Conservation (phyloP, 192 early-diverging fungal species). For the Entomortierella beljakovae region DNA sequence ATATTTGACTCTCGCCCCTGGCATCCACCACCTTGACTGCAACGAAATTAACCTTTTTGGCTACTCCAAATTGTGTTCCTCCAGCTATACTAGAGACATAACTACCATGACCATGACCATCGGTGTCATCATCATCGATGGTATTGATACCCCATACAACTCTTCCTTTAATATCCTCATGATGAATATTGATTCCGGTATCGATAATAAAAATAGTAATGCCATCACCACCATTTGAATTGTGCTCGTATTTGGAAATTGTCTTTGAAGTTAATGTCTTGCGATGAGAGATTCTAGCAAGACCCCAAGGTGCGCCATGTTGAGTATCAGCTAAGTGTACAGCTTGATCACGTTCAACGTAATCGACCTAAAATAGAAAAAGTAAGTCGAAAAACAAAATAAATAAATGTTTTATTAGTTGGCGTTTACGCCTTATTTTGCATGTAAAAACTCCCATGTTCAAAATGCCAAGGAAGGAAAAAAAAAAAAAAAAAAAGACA, state of each 20-base stretch:
- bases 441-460: too few relatives aligned
- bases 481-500: too few relatives aligned
- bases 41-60: constrained; percentile 85
- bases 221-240: constrained; percentile 77
- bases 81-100: constrained; percentile 93
- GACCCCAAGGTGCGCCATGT: constrained; percentile 85
- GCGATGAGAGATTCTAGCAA: constrained; percentile 86
- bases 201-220: constrained; percentile 96
- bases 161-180: constrained; percentile 94
- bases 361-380: constrained; percentile 68
- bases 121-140: constrained; percentile 71
- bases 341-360: constrained; percentile 84
- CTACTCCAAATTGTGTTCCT: constrained; percentile 84
- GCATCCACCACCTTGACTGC: constrained; percentile 92
- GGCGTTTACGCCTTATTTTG: too few relatives aligned
- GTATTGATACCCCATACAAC: constrained; percentile 86
- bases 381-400: constrained; percentile 1
- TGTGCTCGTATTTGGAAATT: constrained; percentile 80
- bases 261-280: constrained; percentile 64
- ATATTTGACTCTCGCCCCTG: constrained; percentile 81
- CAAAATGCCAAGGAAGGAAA: too few relatives aligned
- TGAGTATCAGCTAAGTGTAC: constrained; percentile 78
- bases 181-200: constrained; percentile 87
- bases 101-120: constrained; percentile 88
- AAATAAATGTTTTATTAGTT: too few relatives aligned